phyloP scores from a whole-genome alignment of 2,329 filamentous ascomycete genomes.

The Aspergillus clavatus region DNA sequence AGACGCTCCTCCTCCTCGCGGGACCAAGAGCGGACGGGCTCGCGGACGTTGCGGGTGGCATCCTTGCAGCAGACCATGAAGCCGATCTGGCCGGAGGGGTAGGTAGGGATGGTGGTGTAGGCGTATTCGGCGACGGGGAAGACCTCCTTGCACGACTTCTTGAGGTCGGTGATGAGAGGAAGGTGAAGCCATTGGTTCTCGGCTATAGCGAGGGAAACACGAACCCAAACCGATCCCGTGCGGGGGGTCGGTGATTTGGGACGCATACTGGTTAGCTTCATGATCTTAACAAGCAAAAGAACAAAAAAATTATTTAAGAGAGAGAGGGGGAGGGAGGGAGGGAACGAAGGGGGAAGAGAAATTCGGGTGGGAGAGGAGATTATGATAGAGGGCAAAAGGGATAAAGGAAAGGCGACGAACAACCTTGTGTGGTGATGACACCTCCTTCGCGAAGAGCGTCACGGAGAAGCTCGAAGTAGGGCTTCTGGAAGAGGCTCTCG shows the following conservation, averaged over 20 bases:
- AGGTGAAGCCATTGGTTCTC: slow-evolving; percentile 99
- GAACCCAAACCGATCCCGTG: slow-evolving; percentile 28
- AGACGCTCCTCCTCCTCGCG: slow-evolving; percentile 85
- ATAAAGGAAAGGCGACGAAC: slow-evolving; percentile 73
- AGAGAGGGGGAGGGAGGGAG: slow-evolving; percentile 2
- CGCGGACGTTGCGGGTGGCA: slow-evolving; percentile 72
- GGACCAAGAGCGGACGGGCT: slow-evolving; percentile 75
- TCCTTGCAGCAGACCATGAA: slow-evolving; percentile 99
- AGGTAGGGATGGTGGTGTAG: slow-evolving; percentile 97
- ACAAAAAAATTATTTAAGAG: slow-evolving; percentile 6
- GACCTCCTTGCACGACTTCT: slow-evolving; percentile 93
- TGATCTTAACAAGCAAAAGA: slow-evolving; percentile 5
- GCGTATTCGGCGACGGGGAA: slow-evolving; percentile 98
- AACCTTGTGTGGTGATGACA: slow-evolving; percentile 99
- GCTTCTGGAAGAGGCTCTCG: slow-evolving; percentile 95
- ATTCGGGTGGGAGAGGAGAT: slow-evolving; percentile 47
- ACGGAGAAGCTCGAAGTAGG: slow-evolving; percentile 92
- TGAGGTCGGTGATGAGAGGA: slow-evolving; percentile 85
- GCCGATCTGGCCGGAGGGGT: slow-evolving; percentile 97
- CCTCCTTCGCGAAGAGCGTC: slow-evolving; percentile 89
- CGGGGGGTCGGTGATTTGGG: slow-evolving; percentile 26
- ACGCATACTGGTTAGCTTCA: slow-evolving; percentile 23
- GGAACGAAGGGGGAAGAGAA: slow-evolving; percentile 7
- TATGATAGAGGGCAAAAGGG: slow-evolving; percentile 53
- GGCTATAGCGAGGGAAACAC: slow-evolving; percentile 51